Base-by-base conservation (phyloP, 1,284 basidiomycete species). In the Flammula alnicola region DNA sequence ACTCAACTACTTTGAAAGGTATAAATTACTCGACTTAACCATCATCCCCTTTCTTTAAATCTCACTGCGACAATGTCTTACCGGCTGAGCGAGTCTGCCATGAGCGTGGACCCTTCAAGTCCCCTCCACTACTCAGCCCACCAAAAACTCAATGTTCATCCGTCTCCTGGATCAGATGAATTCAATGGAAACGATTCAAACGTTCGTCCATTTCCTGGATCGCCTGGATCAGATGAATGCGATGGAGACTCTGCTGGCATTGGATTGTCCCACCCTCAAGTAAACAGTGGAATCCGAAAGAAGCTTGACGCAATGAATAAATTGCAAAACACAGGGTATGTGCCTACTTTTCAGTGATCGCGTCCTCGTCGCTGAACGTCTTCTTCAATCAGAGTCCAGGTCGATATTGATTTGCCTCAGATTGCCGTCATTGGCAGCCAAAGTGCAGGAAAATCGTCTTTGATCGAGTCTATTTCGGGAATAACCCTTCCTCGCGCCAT, bases 381-480 rank as follows among this genome's bases (percentile, higher is more conserved):
- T 4, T 36, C 8, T n/a, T 11, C 16, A 9, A 17, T 12, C 39
- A 88, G 85, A 0, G 79, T 84, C 0, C 78, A 85, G 55, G 69
- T 77, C 1, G 85, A 88, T 42, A 79, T 89, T 3, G 84, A 88
- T 58, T 67, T 89, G 0, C 87, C 88, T 0, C 75, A 80, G 56
- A 86, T 89, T 12, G 84, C 81, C 0, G 87, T 85, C 35, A 77
- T 88, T 10, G 85, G 85, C 0, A 75, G 71, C 5, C 85, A 88
- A 54, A 85, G 81, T 37, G 83, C 83, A 0, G 88, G 88, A 0
- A 91, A 90, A 56, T 87, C 84, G 0, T 88, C 85, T 0, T 70
- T 90, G 1, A 87, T 90, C 12, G 87, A 90, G 57, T 77, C 85
- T 0, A 87, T 91, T 22, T 86, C 83, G 9, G 85, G 85, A 0